Evolutionary conservation across 768 basidiomycete species (phyloP), one percentile per base, ranked within the genome.

Genomic region (Gymnopilus dilepis): DNA sequence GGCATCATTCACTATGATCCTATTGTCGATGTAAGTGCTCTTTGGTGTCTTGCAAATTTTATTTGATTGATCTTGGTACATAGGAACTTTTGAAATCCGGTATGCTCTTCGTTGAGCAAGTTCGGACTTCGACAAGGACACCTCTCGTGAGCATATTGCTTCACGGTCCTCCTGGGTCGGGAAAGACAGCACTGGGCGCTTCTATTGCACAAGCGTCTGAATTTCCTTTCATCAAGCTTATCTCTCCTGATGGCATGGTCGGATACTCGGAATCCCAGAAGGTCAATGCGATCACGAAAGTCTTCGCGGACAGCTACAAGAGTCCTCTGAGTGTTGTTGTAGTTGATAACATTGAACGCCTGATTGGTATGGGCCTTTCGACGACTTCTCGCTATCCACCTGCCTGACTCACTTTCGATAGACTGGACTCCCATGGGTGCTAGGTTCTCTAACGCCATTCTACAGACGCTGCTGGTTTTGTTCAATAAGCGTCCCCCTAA

Each of bases 361-460:
- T 99, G 58, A 81, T 99, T 52, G 96, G 95, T 95, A 45, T 62
- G 88, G 72, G 1, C 28, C 34, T 24, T 13, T 21, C 21, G 0
- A 15, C 43, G 34, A 52, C 17, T 37, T n/a, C 1, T 24, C 47
- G 52, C 13, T 1, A 45, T 4, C 17, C n/a, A 19, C 7, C 6
- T 31, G 38, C 4, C 51, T 48, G 11, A 52, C 12, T 56, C 53
- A 51, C 11, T 48, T n/a, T 38, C 26, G 30, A 12, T 61, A 95
- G 97, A 99, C 65, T 99, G 95, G 92, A 95, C 94, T 6, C 94
- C 96, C 3, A 90, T 99, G 77, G 97, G 97, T 2, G 93, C 91
- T n/a, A 83, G 95, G 50, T 99, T 98, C 78, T 98, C 97, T 1
- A 99, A 99, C 73, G 81, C 89, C 7, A 94, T 98, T 4, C 80